Evolutionary conservation across 495 filamentous ascomycete species (phyloP).

Genomic region (Umbilicaria muhlenbergii): DNA sequence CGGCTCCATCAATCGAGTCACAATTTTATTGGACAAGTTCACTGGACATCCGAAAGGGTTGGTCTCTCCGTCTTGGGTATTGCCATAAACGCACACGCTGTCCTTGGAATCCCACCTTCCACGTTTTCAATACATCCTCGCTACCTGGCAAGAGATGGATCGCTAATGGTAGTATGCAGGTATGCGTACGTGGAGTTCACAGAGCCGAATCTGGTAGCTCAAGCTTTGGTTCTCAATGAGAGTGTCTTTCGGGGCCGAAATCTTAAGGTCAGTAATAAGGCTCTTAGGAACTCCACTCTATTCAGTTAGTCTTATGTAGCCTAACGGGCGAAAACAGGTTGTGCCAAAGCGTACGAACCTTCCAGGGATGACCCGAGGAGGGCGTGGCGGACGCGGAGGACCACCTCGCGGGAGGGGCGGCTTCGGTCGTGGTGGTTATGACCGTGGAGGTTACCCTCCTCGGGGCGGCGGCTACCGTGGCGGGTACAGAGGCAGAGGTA

Average conservation of each 20-base stretch:
- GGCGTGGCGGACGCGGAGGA: slow-evolving; percentile 44
- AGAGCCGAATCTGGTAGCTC: slow-evolving; percentile 82
- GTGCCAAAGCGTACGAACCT: slow-evolving; percentile 96
- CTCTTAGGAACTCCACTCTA: no score
- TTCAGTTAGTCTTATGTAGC: neutral
- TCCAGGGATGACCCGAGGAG: slow-evolving; percentile 78
- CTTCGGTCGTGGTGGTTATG: slow-evolving; percentile 42
- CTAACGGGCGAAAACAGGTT: slow-evolving; percentile 36
- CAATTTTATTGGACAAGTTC: slow-evolving; percentile 94
- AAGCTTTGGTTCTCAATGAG: slow-evolving; percentile 90
- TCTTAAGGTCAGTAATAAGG: slow-evolving; percentile 55
- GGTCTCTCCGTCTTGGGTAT: slow-evolving; percentile 23
- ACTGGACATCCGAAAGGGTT: slow-evolving; percentile 97
- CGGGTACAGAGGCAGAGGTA: slow-evolving; percentile 58
- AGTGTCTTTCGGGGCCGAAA: slow-evolving; percentile 90
- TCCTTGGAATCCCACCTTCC: neutral
- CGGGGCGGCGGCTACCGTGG: slow-evolving; percentile 68
- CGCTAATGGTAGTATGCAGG: slow-evolving; percentile 40
- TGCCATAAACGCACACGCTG: slow-evolving; percentile 7
- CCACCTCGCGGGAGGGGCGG: slow-evolving; percentile 25
- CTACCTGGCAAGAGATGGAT: slow-evolving; percentile 38
- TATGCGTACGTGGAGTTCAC: slow-evolving; percentile 99
- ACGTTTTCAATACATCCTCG: slow-evolving; percentile 9
- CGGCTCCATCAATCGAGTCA: slow-evolving; percentile 95
- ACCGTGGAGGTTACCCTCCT: slow-evolving; percentile 42